Conservation (phyloP, 148 eudicot genomes). For the Camellia japonica region DNA sequence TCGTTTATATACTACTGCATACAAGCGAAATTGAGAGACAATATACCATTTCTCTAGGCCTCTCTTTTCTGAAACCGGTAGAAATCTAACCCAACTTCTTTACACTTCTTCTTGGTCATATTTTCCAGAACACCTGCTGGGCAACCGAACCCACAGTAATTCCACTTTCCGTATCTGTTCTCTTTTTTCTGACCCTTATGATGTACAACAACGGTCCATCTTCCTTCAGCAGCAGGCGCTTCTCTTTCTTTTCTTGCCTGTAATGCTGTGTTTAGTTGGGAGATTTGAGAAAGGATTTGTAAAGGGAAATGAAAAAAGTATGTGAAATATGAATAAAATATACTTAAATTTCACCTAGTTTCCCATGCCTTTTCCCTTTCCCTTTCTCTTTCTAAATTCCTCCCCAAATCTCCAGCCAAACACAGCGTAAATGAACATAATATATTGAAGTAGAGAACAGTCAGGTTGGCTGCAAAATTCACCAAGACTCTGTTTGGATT, state of each 20-base stretch:
- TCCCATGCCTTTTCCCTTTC: too few relatives aligned
- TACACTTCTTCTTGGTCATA: conserved; percentile 67
- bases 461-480: background rate
- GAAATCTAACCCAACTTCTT: conserved; percentile 76
- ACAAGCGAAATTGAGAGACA: background rate
- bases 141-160: conserved; percentile 83
- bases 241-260: conserved; percentile 74
- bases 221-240: conserved; percentile 71
- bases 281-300: too few relatives aligned
- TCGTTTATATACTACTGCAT: too few relatives aligned
- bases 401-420: too few relatives aligned
- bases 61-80: conserved; percentile 88
- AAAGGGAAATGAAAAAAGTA: too few relatives aligned
- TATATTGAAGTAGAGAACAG: conserved; percentile 2
- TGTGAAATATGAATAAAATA: too few relatives aligned
- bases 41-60: conserved; percentile 77
- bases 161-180: conserved; percentile 86
- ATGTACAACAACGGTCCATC: conserved; percentile 90
- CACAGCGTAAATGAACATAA: background rate
- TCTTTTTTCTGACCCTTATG: conserved; percentile 90
- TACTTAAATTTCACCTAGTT: too few relatives aligned
- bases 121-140: conserved; percentile 75
- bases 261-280: background rate
- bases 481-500: too few relatives aligned
- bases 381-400: too few relatives aligned